Conservation (phyloP, 345 rosid genomes). For the Erodium maritimum region DNA sequence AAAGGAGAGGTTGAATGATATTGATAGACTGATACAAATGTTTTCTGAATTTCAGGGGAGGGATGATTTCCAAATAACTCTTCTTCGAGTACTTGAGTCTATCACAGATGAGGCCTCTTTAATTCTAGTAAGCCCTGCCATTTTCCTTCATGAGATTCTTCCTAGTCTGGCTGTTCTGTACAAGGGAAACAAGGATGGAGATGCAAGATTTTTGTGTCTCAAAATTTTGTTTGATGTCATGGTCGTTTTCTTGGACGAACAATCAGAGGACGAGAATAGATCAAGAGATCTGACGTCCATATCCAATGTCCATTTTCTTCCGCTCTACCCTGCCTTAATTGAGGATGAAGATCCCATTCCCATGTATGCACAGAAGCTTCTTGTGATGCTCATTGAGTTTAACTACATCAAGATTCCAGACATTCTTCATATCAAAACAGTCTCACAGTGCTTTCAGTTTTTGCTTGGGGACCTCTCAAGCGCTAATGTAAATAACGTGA, state of each 20-base stretch:
- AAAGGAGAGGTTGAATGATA: background rate
- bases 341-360: slow-evolving; percentile 99
- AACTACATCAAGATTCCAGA: slow-evolving; percentile 56
- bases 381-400: slow-evolving; percentile 82
- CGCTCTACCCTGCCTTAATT: slow-evolving; percentile 79
- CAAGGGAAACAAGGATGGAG: slow-evolving; percentile 86
- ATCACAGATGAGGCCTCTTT: slow-evolving; percentile 58
- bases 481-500: slow-evolving; percentile 84
- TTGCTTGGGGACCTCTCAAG: slow-evolving; percentile 77
- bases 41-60: slow-evolving; percentile 49
- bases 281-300: slow-evolving; percentile 52
- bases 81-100: slow-evolving; percentile 73
- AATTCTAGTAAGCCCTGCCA: slow-evolving; percentile 41
- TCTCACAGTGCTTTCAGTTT: slow-evolving; percentile 85
- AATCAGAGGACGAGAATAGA: slow-evolving; percentile 35
- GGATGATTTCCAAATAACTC: slow-evolving; percentile 89
- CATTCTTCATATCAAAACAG: slow-evolving; percentile 70
- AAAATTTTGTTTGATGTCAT: slow-evolving; percentile 79
- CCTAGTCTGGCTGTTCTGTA: slow-evolving; percentile 70
- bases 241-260: slow-evolving; percentile 60
- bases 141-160: slow-evolving; percentile 54
- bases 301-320: slow-evolving; percentile 76
- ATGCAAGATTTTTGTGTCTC: slow-evolving; percentile 84
- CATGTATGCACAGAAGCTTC: slow-evolving; percentile 88
- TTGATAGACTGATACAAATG: slow-evolving; percentile 4